Evolutionary conservation across 192 early-diverging fungal genomes (phyloP), one percentile per base, ranked within the genome.

Genomic region (Mortierella antarctica): DNA sequence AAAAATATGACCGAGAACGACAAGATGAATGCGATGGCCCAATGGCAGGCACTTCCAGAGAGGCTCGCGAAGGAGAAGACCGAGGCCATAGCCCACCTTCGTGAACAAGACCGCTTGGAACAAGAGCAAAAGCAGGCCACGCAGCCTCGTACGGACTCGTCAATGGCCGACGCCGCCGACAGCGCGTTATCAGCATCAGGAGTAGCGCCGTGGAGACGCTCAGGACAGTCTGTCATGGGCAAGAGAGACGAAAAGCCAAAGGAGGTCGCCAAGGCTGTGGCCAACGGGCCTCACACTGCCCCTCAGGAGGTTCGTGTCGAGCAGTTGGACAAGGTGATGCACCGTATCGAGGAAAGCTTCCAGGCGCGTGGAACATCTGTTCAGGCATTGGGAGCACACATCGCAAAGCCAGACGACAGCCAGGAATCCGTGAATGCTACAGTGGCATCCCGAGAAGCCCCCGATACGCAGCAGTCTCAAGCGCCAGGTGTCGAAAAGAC

Each of bases 291-390:
- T 12, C 63, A 65, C 12, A 17, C 46, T 11, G 55, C 13, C 14
- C 7, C 49, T 23, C 66, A 63, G 5, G 74, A 76, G 54, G 42
- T 52, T 6, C 66, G 54, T 23, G 54, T 64, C 14, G 74, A 69
- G 20, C 74, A 76, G 50, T 10, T 70, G 2, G 62, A 70, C 10
- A 69, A 70, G 44, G 62, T 78, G 8, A 78, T 78, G 74, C 67
- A 70, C 40, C 62, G 62, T n/a, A 78, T 78, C n/a, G 74, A 78
- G 14, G 74, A 78, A 41, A 70, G 56, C 5, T 49, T 78, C 8
- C 61, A 78, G 0, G 39, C 41, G 2, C 61, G 61, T 45, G 57
- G 65, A 41, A 61, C 23, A 5, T 67, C 73, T 21, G 41, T 68
- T 2, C 59, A 68, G 46, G 23, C 64, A 13, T 15, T 54, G 42